phyloP scores from a whole-genome alignment of 306 rosid species.

The Mimosa bimucronata region DNA sequence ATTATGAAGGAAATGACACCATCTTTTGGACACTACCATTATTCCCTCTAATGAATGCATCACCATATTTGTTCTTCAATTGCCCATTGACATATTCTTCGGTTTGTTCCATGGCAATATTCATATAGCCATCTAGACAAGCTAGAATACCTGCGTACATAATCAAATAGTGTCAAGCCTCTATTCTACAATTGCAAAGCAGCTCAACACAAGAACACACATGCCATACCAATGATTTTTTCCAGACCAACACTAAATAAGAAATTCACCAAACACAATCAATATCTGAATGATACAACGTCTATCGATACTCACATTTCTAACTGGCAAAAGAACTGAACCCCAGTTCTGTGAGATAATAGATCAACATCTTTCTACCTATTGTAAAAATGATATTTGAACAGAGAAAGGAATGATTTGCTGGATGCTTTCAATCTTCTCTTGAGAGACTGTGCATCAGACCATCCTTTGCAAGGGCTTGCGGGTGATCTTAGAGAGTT shows the following conservation, averaged over 20 bases:
- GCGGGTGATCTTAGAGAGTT: too few species aligned
- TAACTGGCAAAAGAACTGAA: not conserved
- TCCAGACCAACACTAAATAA: not conserved
- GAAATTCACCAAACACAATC: not conserved
- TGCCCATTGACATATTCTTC: slow-evolving; percentile 96
- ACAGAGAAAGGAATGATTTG: not conserved
- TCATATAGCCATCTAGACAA: slow-evolving; percentile 98
- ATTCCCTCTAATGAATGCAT: slow-evolving; percentile 94
- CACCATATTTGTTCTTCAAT: slow-evolving; percentile 93
- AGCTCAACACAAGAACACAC: not conserved
- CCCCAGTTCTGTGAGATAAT: not conserved
- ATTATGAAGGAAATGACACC: not conserved
- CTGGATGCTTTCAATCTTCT: too few species aligned
- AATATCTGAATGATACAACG: not conserved
- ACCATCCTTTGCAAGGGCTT: too few species aligned
- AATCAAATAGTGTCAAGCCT: slow-evolving; percentile 29
- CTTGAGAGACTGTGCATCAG: too few species aligned
- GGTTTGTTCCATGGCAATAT: slow-evolving; percentile 98
- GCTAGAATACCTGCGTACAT: slow-evolving; percentile 81
- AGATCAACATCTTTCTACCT: not conserved
- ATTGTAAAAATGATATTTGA: not conserved
- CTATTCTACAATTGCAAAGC: not conserved
- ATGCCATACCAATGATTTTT: not conserved
- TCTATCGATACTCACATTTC: not conserved
- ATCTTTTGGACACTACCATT: slow-evolving; percentile 55